Base-by-base conservation (phyloP, 2,329 filamentous ascomycete species). In the Hymenotorrendiella dingleyae region DNA sequence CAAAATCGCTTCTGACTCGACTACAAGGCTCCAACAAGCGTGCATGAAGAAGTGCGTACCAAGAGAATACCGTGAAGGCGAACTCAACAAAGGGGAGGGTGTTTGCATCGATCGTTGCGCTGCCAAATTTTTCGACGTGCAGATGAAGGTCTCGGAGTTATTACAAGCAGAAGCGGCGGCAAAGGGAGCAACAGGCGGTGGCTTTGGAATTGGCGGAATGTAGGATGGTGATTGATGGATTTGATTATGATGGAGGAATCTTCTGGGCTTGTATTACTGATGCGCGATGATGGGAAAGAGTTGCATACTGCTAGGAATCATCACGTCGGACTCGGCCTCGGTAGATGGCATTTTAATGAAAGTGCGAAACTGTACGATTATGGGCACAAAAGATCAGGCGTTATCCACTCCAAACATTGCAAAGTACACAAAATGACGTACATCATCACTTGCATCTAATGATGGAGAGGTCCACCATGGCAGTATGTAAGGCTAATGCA, bases 91-190 rank as follows among this genome's bases (percentile, higher is more conserved):
- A 74, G 94, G 90, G 75, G 93, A 98, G 71, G 89, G 85, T 56
- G 93, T 98, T 58, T 98, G 94, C 73, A 82, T 98, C 57, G 93
- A 98, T 72, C 87, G 93, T 62, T 98, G 94, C 71, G 86, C 94
- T 45, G 78, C 86, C 63, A 98, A 98, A 74, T 98, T 97, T 74
- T 96, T 98, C 71, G 91, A 97, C 59, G 90, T 95, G 61, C 94
- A 95, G 67, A 82, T 95, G 74, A 97, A 96, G 74, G 87, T 97
- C 47, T 91, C 86, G 60, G 90, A 97, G 71, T 87, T 94, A 71
- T 89, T 97, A 81, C 89, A 96, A 70, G 80, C 83, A 53, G 86
- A 94, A 68, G 86, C 86, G 36, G 78, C 80, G 60, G 74, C 78
- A 50, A 77, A 78, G 60, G 78, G 80, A 29, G 73, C 70, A 26